Evolutionary conservation across 1,139 yeast species (phyloP).

Genomic region (Spathaspora sp.): DNA sequence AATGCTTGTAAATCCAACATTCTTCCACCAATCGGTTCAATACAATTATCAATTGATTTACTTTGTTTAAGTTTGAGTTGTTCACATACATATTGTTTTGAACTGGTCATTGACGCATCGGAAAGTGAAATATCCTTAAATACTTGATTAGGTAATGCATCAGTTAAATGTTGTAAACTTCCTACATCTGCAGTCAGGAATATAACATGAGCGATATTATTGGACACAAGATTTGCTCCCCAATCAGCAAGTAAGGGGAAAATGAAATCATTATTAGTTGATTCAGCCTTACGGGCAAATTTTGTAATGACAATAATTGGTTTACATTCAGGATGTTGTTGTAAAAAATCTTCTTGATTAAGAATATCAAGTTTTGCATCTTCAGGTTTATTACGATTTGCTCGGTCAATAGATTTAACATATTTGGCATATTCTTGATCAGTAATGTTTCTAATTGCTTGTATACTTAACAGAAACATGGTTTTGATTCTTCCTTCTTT

Average conservation of each 20-base stretch:
- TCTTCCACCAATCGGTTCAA: slow-evolving; percentile 88
- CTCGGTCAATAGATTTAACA: slow-evolving; percentile 20
- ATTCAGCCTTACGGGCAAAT: slow-evolving; percentile 58
- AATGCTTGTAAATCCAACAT: slow-evolving; percentile 92
- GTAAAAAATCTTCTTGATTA: slow-evolving; percentile 79
- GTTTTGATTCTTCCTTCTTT: slow-evolving; percentile 81
- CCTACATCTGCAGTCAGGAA: slow-evolving; percentile 86
- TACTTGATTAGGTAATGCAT: slow-evolving; percentile 81
- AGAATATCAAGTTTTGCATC: slow-evolving; percentile 27
- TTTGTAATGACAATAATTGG: slow-evolving; percentile 86
- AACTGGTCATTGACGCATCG: slow-evolving; percentile 76
- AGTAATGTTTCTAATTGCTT: slow-evolving; percentile 74
- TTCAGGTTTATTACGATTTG: slow-evolving; percentile 11
- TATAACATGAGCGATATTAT: slow-evolving; percentile 86
- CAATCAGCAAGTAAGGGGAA: slow-evolving; percentile 82
- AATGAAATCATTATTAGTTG: slow-evolving; percentile 55
- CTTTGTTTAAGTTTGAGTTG: slow-evolving; percentile 42
- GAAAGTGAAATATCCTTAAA: slow-evolving; percentile 72
- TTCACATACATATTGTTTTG: slow-evolving; percentile 66
- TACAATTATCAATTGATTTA: slow-evolving; percentile 50
- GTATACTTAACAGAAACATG: slow-evolving; percentile 72
- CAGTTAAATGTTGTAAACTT: slow-evolving; percentile 63
- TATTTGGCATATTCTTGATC: slow-evolving; percentile 37
- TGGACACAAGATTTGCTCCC: slow-evolving; percentile 75
- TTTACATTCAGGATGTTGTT: slow-evolving; percentile 80